A percentile compares a stretch with the other conserved stretches of the same genome.
Conservation (phyloP, 2,329 filamentous ascomycete genomes). For the Ascochyta lentis region DNA sequence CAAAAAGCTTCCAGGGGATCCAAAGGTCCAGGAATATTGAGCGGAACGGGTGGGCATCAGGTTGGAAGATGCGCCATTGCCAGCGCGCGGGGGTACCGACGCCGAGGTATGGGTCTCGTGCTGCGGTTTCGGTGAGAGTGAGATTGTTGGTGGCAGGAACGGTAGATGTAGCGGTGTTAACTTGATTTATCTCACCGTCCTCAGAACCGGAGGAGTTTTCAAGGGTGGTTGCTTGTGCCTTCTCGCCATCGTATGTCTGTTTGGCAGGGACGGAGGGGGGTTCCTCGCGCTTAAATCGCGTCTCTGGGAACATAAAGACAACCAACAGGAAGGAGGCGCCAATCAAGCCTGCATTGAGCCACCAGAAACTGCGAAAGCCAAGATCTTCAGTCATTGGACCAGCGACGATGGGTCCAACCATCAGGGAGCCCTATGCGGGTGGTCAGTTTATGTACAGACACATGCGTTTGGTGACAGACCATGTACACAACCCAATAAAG, state of each 20-base stretch:
- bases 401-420: constrained; percentile 64
- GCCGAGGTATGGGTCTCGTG: constrained; percentile 62
- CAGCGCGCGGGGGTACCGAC: constrained; percentile 61
- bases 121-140: constrained; percentile 46
- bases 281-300: constrained; percentile 62
- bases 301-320: constrained; percentile 69
- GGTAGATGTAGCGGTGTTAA: constrained; percentile 27
- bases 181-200: constrained; percentile 34
- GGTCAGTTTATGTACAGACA: not conserved
- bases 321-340: constrained; percentile 59
- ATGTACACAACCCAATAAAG: constrained; percentile 69
- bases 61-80: constrained; percentile 64
- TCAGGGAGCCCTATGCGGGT: constrained; percentile 57
- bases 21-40: constrained; percentile 62
- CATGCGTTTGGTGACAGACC: constrained; percentile 15
- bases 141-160: constrained; percentile 24
- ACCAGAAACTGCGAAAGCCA: constrained; percentile 70
- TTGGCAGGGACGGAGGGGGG: constrained; percentile 31
- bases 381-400: constrained; percentile 66
- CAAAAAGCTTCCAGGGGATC: constrained; percentile 67
- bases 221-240: constrained; percentile 18
- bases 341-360: constrained; percentile 66
- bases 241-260: constrained; percentile 22
- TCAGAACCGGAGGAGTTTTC: constrained; percentile 19
- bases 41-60: constrained; percentile 54